Percentiles rank a stretch among this genome's conserved stretches.
These are phyloP conservation scores for Leccinum brunneo-olivaceum DNA, from an alignment of 1,284 basidiomycete genomes.

Conservation along the genomic window DNA sequence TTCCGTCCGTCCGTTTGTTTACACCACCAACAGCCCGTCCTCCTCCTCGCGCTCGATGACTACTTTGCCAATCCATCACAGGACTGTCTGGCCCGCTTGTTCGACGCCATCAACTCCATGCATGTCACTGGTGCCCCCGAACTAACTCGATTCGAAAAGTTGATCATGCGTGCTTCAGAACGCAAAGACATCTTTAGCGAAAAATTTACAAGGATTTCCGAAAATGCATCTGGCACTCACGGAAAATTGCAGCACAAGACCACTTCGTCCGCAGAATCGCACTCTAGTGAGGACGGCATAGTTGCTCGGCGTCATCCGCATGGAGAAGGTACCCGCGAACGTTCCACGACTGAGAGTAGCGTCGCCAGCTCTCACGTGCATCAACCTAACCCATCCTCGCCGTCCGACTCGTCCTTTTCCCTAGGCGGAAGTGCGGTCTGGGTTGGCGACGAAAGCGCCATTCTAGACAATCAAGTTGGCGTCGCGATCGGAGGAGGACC, in stretches of 20 bases:
- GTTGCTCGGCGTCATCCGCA: slow-evolving; percentile 35
- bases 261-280: slow-evolving; percentile 53
- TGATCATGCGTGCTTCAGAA: slow-evolving; percentile 85
- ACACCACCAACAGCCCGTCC: slow-evolving; percentile 62
- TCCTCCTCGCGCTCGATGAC: slow-evolving; percentile 91
- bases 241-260: slow-evolving; percentile 38
- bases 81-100: slow-evolving; percentile 82
- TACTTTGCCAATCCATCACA: slow-evolving; percentile 87
- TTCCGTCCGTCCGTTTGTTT: slow-evolving; percentile 2
- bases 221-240: slow-evolving; percentile 9
- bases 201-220: slow-evolving; percentile 44
- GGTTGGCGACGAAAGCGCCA: slow-evolving; percentile 65
- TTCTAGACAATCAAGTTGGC: slow-evolving; percentile 34
- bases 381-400: slow-evolving; percentile 40
- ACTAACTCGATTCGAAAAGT: slow-evolving; percentile 76
- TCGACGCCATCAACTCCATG: slow-evolving; percentile 90
- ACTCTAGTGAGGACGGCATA: slow-evolving; percentile 59
- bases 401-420: slow-evolving; percentile 64
- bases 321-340: slow-evolving; percentile 29
- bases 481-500: slow-evolving; percentile 33
- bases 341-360: slow-evolving; percentile 37
- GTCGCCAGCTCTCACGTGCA: slow-evolving; percentile 27
- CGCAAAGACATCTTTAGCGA: slow-evolving; percentile 89
- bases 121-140: slow-evolving; percentile 76
- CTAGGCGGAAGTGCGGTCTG: slow-evolving; percentile 72